Evolutionary conservation across 345 rosid genomes (phyloP).

Genomic region (Dovyalis caffra): DNA sequence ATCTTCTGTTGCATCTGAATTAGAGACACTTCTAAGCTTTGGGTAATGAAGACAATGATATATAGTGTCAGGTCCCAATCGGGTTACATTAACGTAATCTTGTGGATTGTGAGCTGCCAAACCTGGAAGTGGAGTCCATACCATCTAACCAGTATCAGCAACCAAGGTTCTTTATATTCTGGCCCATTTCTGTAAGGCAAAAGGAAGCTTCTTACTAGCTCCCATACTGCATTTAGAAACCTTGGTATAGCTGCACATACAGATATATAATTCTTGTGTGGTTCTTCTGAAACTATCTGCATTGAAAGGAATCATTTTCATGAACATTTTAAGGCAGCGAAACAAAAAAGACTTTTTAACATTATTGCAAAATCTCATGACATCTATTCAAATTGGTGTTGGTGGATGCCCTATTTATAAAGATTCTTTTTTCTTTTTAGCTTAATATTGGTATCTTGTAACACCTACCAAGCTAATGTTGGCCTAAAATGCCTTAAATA

Average conservation of each 20-base stretch:
- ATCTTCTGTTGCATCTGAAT: background rate
- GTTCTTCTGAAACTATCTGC: slow-evolving; percentile 14
- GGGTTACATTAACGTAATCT: slow-evolving; percentile 14
- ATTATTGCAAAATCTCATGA: too few species aligned
- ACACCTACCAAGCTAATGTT: too few species aligned
- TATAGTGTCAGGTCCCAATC: slow-evolving; percentile 9
- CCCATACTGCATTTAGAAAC: slow-evolving; percentile 11
- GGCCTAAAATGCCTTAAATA: too few species aligned
- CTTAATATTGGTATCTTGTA: too few species aligned
- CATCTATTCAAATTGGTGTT: too few species aligned
- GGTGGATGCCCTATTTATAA: too few species aligned
- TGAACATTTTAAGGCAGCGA: too few species aligned
- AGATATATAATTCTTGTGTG: slow-evolving; percentile 10
- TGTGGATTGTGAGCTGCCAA: slow-evolving; percentile 9
- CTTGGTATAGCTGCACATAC: background rate
- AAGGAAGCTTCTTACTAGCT: slow-evolving; percentile 12
- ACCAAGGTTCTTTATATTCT: slow-evolving; percentile 7
- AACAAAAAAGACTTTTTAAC: too few species aligned
- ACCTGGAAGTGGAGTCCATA: slow-evolving; percentile 15
- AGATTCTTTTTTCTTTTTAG: too few species aligned
- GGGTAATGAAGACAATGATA: background rate
- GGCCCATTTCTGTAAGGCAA: background rate
- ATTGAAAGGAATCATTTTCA: background rate
- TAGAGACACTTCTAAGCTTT: background rate
- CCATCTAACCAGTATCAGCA: slow-evolving; percentile 4